Evolutionary conservation across 495 filamentous ascomycete species (phyloP).

Genomic region (Penicillium arizonense): DNA sequence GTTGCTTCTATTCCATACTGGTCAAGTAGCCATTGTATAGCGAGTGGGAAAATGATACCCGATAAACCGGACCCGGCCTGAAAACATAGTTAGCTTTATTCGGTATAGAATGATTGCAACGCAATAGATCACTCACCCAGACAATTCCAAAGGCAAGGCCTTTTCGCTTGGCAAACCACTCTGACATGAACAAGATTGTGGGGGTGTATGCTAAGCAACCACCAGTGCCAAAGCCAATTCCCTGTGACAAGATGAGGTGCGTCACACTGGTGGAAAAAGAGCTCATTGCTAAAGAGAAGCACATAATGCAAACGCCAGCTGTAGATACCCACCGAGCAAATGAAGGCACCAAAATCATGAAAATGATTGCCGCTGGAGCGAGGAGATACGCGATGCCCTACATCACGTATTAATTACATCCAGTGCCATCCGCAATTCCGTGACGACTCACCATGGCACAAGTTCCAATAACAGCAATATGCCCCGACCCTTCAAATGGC

Average conservation of each 20-base stretch:
- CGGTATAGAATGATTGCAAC: background rate
- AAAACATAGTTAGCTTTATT: background rate
- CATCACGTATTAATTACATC: background rate
- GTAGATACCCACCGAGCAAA: constrained; percentile 32
- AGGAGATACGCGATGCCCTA: constrained; percentile 49
- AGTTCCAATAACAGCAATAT: constrained; percentile 48
- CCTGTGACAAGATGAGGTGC: constrained; percentile 50
- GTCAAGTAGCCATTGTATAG: constrained; percentile 47
- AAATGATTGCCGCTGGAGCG: constrained; percentile 37
- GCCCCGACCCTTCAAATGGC: constrained; percentile 40
- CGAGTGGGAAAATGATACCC: constrained; percentile 44
- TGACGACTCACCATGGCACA: constrained; percentile 34
- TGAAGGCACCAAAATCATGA: constrained; percentile 27
- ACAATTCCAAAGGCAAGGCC: constrained; percentile 49
- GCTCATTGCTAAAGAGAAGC: constrained; percentile 36
- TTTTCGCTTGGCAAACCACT: constrained; percentile 51
- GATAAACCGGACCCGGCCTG: constrained; percentile 38
- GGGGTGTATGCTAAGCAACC: constrained; percentile 45
- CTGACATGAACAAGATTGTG: constrained; percentile 46
- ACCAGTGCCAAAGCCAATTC: constrained; percentile 47
- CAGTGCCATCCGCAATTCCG: background rate
- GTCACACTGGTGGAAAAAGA: constrained; percentile 43
- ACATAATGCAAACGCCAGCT: constrained; percentile 42
- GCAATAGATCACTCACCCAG: constrained; percentile 24
- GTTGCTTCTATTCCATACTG: constrained; percentile 51